Percentiles rank a stretch among this genome's conserved stretches.
Evolutionary conservation across 78 protist genomes (phyloP).

Genomic region (Neovahlkampfia damariscottae): DNA sequence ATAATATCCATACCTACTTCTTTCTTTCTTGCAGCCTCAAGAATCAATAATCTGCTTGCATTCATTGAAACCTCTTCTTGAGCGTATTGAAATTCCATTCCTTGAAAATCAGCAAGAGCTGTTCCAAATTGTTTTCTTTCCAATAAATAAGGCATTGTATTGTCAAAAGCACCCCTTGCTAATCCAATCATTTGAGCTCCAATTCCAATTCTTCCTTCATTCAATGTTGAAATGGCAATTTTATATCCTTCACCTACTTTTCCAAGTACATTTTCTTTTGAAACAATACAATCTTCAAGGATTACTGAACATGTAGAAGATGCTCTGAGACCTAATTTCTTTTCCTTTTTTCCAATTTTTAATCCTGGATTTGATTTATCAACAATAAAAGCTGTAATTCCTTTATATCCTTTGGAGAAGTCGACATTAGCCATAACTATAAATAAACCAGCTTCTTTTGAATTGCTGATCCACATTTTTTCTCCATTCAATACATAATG

Average conservation of each 20-base stretch:
- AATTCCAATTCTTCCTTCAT: constrained; percentile 91
- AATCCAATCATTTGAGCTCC: constrained; percentile 89
- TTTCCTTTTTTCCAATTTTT: constrained; percentile 71
- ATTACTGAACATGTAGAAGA: constrained; percentile 76
- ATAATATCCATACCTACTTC: constrained; percentile 60
- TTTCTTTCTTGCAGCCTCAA: constrained; percentile 74
- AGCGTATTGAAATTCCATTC: constrained; percentile 73
- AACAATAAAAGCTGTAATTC: constrained; percentile 90
- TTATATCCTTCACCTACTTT: constrained; percentile 79
- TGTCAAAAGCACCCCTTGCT: constrained; percentile 85
- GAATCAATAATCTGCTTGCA: constrained; percentile 73
- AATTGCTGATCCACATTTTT: constrained; percentile 85
- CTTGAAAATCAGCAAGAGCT: constrained; percentile 41
- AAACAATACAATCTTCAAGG: constrained; percentile 56
- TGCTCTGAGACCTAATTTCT: constrained; percentile 85
- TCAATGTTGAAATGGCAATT: constrained; percentile 80
- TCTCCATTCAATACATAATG: constrained; percentile 73
- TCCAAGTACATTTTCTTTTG: constrained; percentile 48
- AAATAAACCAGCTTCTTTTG: constrained; percentile 70
- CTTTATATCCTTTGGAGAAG: constrained; percentile 49
- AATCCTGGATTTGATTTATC: constrained; percentile 57
- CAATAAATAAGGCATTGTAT: constrained; percentile 60
- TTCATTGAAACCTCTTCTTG: constrained; percentile 53
- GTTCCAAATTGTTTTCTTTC: constrained; percentile 75
- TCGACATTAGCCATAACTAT: constrained; percentile 80